These are phyloP conservation scores for Luffa acutangula DNA, from an alignment of 306 rosid genomes.

Conservation along the genomic window DNA sequence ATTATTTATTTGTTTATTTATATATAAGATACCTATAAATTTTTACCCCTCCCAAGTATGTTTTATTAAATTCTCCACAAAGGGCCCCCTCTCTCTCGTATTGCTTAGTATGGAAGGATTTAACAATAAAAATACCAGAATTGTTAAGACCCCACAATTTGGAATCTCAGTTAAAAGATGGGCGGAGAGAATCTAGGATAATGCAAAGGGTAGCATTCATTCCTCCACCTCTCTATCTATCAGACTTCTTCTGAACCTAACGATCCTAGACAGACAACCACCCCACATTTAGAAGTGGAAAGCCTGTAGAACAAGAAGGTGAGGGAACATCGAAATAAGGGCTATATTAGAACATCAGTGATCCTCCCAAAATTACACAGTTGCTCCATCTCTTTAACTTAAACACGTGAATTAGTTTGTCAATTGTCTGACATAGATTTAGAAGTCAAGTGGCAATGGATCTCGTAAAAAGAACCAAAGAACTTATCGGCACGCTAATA, in stretches of 20 bases:
- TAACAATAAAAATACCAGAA: background rate
- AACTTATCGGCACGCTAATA: background rate
- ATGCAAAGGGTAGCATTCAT: no score
- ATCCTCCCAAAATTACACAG: background rate
- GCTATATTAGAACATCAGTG: background rate
- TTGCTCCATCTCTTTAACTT: background rate
- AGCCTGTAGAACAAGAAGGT: background rate
- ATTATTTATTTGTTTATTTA: no score
- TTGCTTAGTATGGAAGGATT: background rate
- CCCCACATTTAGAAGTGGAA: no score
- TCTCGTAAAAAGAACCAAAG: background rate
- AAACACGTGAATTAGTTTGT: background rate
- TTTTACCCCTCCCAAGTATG: background rate
- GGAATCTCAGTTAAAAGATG: background rate
- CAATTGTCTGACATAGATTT: no score
- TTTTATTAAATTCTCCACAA: no score
- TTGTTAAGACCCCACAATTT: background rate
- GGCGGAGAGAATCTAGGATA: background rate
- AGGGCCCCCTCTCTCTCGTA: no score
- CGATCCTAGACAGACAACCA: no score
- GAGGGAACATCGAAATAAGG: background rate
- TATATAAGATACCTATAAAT: no score
- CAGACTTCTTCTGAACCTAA: no score
- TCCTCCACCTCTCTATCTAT: no score
- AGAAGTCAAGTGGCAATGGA: background rate